A percentile compares a stretch with the other conserved stretches of the same genome.
Conservation (phyloP, 2,329 filamentous ascomycete species). For the Didymella segeticola region DNA sequence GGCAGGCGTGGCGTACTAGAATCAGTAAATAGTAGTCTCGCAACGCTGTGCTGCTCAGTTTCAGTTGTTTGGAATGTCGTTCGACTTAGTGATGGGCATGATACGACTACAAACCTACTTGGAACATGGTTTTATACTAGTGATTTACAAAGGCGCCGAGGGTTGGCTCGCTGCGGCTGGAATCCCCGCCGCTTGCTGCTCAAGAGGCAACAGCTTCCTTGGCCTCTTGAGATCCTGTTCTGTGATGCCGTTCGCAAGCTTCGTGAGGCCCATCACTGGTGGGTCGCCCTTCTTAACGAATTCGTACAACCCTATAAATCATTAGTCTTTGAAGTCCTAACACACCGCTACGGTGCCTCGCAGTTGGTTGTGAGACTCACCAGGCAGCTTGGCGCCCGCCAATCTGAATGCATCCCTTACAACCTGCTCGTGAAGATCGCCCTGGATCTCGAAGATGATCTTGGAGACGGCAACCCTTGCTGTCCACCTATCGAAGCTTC, state of each 20-base stretch:
- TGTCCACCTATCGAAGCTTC: slow-evolving; percentile 96
- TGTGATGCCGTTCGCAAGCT: slow-evolving; percentile 80
- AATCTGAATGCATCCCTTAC: slow-evolving; percentile 91
- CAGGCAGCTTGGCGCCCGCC: slow-evolving; percentile 93
- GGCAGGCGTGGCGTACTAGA: background rate
- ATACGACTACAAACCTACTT: slow-evolving; percentile 8
- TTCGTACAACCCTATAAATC: slow-evolving; percentile 74
- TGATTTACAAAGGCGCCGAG: slow-evolving; percentile 19
- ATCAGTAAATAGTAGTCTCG: no score
- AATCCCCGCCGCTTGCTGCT: slow-evolving; percentile 71
- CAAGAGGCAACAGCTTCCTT: slow-evolving; percentile 68
- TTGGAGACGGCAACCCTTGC: slow-evolving; percentile 88
- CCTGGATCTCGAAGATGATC: slow-evolving; percentile 90
- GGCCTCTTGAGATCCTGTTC: slow-evolving; percentile 83
- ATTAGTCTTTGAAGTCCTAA: no score
- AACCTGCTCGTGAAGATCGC: slow-evolving; percentile 91
- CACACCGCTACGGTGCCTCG: no score
- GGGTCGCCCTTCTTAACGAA: slow-evolving; percentile 93
- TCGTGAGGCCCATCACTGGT: slow-evolving; percentile 90
- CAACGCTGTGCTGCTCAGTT: no score
- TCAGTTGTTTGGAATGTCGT: no score
- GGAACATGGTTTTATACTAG: slow-evolving; percentile 3
- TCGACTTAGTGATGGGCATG: no score
- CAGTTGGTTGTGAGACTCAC: slow-evolving; percentile 57
- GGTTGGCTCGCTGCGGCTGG: slow-evolving; percentile 45